phyloP scores from a whole-genome alignment of 2,329 filamentous ascomycete species.

The Colletotrichum musae region DNA sequence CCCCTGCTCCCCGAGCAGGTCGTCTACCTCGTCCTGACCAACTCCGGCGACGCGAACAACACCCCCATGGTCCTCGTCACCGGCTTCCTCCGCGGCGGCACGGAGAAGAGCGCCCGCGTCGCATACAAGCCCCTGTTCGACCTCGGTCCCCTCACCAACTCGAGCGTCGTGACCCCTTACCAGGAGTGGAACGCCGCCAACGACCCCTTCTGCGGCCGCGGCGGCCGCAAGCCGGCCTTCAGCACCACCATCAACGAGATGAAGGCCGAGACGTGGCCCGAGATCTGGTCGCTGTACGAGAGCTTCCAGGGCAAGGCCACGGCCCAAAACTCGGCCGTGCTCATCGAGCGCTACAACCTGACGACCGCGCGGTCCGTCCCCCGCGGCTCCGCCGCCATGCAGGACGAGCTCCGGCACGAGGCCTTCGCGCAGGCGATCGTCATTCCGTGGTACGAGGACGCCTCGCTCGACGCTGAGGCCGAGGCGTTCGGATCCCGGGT shows the following conservation, averaged over 20 bases:
- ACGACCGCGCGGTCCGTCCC: slow-evolving; percentile 46
- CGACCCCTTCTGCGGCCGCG: slow-evolving; percentile 53
- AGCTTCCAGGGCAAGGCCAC: slow-evolving; percentile 51
- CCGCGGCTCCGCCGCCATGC: slow-evolving; percentile 44
- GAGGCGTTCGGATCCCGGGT: slow-evolving; percentile 50
- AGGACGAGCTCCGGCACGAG: slow-evolving; percentile 52
- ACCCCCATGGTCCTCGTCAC: slow-evolving; percentile 47
- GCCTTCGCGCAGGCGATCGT: slow-evolving; percentile 51
- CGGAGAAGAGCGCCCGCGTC: slow-evolving; percentile 46
- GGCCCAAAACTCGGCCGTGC: slow-evolving; percentile 49
- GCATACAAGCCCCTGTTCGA: slow-evolving; percentile 54
- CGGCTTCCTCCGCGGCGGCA: slow-evolving; percentile 51
- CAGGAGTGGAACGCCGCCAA: slow-evolving; percentile 55
- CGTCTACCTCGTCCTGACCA: slow-evolving; percentile 52
- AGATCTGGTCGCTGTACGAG: slow-evolving; percentile 55
- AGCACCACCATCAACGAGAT: slow-evolving; percentile 51
- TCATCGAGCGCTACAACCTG: slow-evolving; percentile 56
- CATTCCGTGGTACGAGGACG: slow-evolving; percentile 56
- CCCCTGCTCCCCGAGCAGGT: slow-evolving; percentile 52
- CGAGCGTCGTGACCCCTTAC: slow-evolving; percentile 51
- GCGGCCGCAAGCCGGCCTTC: slow-evolving; percentile 57
- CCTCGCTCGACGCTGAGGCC: slow-evolving; percentile 52
- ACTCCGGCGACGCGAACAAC: slow-evolving; percentile 34
- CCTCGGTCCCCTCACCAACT: slow-evolving; percentile 48
- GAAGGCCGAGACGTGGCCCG: slow-evolving; percentile 53